Conservation (phyloP, 768 basidiomycete species). For the Leccinum barrowsii region DNA sequence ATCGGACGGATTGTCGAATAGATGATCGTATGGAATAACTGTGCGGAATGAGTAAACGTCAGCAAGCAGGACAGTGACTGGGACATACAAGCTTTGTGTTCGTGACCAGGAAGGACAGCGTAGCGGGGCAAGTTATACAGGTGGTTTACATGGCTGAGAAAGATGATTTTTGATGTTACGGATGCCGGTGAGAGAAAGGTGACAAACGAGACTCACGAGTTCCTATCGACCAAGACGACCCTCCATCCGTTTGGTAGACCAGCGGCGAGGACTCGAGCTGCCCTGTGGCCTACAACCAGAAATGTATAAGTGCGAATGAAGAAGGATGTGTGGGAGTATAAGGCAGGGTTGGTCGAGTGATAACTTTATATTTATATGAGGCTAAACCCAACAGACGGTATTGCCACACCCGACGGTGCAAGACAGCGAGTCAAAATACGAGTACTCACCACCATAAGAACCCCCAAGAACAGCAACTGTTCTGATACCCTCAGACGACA, state of each 20-base stretch:
- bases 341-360: not conserved
- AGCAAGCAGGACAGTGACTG: too few species aligned
- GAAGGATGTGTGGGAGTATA: not conserved
- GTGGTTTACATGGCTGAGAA: conserved; percentile 46
- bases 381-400: not conserved
- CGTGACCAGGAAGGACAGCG: conserved; percentile 55
- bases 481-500: conserved; percentile 6
- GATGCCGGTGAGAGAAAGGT: not conserved
- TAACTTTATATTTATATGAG: not conserved
- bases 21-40: conserved; percentile 55
- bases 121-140: conserved; percentile 59
- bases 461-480: conserved; percentile 55
- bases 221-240: conserved; percentile 56
- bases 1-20: conserved; percentile 35
- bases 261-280: conserved; percentile 46
- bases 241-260: conserved; percentile 50
- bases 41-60: not conserved
- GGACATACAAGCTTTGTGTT: conserved; percentile 59
- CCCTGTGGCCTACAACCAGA: conserved; percentile 39
- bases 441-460: conserved; percentile 47
- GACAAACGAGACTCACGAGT: conserved; percentile 41
- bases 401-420: not conserved
- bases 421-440: not conserved
- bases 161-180: not conserved
- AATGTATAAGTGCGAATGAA: not conserved